These are phyloP conservation scores for Galerina sulciceps DNA, from an alignment of 768 basidiomycete species.

Conservation along the genomic window DNA sequence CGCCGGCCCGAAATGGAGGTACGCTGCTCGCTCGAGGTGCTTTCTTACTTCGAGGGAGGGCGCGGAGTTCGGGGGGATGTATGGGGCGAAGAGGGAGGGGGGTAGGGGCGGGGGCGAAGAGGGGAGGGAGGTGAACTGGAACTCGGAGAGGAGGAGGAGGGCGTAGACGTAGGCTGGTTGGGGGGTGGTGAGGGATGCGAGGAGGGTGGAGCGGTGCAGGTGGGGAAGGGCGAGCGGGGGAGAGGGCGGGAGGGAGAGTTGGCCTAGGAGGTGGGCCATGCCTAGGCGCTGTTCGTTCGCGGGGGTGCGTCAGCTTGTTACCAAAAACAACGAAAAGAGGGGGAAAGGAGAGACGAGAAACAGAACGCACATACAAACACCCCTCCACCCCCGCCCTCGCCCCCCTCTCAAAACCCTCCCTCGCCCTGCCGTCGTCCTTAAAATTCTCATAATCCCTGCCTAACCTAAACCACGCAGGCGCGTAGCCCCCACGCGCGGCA, in stretches of 20 bases:
- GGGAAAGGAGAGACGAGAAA: no score
- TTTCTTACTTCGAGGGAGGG: constrained; percentile 67
- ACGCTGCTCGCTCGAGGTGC: constrained; percentile 85
- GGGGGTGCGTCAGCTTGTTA: no score
- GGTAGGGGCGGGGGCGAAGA: no score
- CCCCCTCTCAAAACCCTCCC: constrained; percentile 87
- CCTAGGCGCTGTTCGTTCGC: no score
- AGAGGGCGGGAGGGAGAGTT: constrained; percentile 66
- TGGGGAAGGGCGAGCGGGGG: constrained; percentile 66
- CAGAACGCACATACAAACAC: constrained; percentile 79
- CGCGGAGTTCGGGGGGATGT: constrained; percentile 54
- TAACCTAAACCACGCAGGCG: constrained; percentile 88
- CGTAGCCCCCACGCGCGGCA: constrained; percentile 77
- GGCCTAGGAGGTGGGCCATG: constrained; percentile 90
- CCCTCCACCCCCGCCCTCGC: constrained; percentile 74
- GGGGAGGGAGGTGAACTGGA: constrained; percentile 61
- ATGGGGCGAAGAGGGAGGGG: constrained; percentile 55
- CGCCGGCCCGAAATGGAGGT: constrained; percentile 80
- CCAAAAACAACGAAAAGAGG: no score
- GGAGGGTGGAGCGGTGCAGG: constrained; percentile 76
- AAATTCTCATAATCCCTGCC: constrained; percentile 93
- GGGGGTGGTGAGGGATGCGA: constrained; percentile 75
- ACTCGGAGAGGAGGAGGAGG: constrained; percentile 85
- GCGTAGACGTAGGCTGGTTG: constrained; percentile 90
- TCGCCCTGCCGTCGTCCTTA: constrained; percentile 72